Evolutionary conservation across 2,329 filamentous ascomycete species (phyloP).

Genomic region (Aspergillus fischeri): DNA sequence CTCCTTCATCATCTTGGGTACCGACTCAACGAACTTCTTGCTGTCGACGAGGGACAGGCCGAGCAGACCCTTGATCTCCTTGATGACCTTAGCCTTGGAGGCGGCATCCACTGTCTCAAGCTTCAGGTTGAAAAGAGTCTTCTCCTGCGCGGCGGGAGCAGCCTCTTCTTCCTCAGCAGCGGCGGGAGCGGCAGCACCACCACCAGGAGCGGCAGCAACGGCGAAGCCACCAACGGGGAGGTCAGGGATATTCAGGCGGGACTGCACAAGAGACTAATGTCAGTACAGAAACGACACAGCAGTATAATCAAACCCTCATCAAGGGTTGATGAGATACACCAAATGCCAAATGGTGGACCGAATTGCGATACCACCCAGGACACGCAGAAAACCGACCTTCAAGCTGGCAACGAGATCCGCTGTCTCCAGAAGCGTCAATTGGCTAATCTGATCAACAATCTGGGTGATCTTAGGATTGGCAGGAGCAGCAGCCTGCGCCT

Average conservation of each 20-base stretch:
- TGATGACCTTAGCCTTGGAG: conserved; percentile 98
- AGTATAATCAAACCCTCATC: neutral
- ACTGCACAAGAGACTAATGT: conserved; percentile 49
- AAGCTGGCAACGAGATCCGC: conserved; percentile 90
- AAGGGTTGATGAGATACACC: conserved; percentile 1
- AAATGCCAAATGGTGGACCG: neutral
- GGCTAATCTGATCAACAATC: conserved; percentile 98
- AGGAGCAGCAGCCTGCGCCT: conserved; percentile 53
- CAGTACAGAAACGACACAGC: neutral
- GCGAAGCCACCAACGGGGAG: conserved; percentile 91
- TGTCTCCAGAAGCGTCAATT: conserved; percentile 95
- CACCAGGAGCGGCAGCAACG: conserved; percentile 59
- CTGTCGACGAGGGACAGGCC: conserved; percentile 95
- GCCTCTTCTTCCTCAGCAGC: conserved; percentile 75
- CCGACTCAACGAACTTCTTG: conserved; percentile 99
- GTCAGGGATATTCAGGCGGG: conserved; percentile 94
- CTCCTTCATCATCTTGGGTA: conserved; percentile 98
- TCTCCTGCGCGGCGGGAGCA: conserved; percentile 80
- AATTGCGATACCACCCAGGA: neutral
- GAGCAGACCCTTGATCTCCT: conserved; percentile 96
- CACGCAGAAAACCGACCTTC: conserved; percentile 62
- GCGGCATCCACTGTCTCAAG: conserved; percentile 81
- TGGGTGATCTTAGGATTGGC: conserved; percentile 84
- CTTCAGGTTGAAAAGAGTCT: conserved; percentile 97
- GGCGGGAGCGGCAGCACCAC: conserved; percentile 58